Percentiles rank a stretch among this genome's conserved stretches.
Conservation (phyloP, 306 rosid genomes). For the Quercus berberidifolia region DNA sequence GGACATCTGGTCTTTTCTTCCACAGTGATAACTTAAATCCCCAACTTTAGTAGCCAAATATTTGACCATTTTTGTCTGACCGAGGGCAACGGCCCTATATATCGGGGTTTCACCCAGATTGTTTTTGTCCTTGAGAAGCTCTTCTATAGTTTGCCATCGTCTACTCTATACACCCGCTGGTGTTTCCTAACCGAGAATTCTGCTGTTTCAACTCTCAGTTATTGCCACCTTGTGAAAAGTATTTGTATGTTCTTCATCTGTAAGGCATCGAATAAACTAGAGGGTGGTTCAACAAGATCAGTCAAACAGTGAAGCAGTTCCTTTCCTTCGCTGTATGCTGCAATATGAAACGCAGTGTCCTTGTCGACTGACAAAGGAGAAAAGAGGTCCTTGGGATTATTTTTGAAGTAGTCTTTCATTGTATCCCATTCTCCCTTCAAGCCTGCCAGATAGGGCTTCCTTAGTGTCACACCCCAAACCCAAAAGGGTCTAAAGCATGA, state of each 20-base stretch:
- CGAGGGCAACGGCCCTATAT: not conserved
- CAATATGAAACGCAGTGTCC: not conserved
- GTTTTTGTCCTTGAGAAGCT: not conserved
- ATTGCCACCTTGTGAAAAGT: not conserved
- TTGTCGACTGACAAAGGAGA: not conserved
- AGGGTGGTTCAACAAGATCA: not conserved
- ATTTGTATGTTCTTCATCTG: not conserved
- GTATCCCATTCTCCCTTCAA: not conserved
- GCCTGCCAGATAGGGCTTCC: not conserved
- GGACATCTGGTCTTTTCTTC: not conserved
- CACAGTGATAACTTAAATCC: not conserved
- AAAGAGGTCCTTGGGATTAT: not conserved
- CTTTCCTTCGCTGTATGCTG: not conserved
- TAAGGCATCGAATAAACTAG: not conserved
- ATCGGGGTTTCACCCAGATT: not conserved
- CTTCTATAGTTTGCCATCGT: not conserved
- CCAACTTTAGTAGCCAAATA: not conserved
- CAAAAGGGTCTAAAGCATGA: too few species aligned
- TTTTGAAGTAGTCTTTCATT: not conserved
- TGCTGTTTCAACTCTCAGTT: not conserved
- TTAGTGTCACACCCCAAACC: not conserved
- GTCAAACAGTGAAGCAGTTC: not conserved
- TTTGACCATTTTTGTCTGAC: not conserved
- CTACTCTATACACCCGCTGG: too few species aligned
- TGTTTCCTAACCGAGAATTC: not conserved